Conservation (phyloP, 139 green algal species). For the Chlamydomonas schloesseri region DNA sequence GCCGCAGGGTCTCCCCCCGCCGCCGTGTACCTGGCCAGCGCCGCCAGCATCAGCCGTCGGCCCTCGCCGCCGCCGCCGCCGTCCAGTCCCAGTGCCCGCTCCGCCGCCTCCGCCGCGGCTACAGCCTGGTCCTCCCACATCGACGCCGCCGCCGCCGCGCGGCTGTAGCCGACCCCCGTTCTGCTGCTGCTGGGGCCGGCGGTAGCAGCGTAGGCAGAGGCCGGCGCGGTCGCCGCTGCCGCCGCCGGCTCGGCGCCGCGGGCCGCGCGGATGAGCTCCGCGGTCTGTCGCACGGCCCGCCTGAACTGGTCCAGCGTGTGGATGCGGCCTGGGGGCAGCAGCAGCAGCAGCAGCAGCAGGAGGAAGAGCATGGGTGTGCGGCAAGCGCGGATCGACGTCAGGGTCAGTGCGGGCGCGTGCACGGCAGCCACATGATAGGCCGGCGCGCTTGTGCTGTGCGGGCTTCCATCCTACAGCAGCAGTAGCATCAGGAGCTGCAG, state of each 20-base stretch:
- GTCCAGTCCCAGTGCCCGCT: background rate
- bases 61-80: background rate
- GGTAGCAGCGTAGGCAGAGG: background rate
- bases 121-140: constrained; percentile 22
- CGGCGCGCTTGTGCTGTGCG: background rate
- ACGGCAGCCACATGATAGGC: background rate
- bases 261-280: background rate
- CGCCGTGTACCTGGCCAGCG: background rate
- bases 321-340: background rate
- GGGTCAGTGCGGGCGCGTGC: background rate
- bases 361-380: background rate
- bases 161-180: constrained; percentile 10
- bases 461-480: too few species aligned
- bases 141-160: constrained; percentile 1
- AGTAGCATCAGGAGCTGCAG: too few species aligned
- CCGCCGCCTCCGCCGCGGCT: background rate
- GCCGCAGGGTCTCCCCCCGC: background rate
- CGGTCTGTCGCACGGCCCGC: background rate
- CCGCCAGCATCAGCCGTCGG: background rate
- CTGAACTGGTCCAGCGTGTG: constrained; percentile 21
- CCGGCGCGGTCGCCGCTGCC: background rate
- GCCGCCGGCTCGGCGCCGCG: background rate
- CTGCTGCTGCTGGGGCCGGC: background rate
- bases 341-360: background rate
- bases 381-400: background rate